These are phyloP conservation scores for Cordyceps farinosa DNA, from an alignment of 2,329 filamentous ascomycete species.

Conservation along the genomic window DNA sequence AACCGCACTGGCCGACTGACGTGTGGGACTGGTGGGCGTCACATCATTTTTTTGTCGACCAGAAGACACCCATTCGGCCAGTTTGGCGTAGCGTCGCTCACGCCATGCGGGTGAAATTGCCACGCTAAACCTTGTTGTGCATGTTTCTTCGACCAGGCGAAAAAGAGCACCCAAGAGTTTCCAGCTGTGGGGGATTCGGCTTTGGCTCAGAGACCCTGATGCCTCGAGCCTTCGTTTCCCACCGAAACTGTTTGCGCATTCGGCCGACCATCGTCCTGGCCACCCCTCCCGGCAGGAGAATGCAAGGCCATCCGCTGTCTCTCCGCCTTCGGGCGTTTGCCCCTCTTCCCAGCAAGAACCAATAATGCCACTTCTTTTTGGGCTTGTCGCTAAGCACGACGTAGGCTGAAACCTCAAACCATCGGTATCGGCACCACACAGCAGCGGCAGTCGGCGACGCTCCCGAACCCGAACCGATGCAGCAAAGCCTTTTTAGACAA, in stretches of 20 bases:
- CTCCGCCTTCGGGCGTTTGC: constrained; percentile 1
- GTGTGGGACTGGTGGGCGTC: constrained; percentile 9
- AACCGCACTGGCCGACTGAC: constrained; percentile 14
- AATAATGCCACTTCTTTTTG: constrained; percentile 3
- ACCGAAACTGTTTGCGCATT: neutral
- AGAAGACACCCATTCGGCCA: neutral
- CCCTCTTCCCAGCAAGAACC: neutral
- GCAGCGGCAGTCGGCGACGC: constrained; percentile 14
- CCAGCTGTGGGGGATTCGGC: neutral
- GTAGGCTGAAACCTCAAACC: constrained; percentile 3
- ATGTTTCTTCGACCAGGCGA: neutral
- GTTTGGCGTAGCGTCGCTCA: constrained; percentile 4
- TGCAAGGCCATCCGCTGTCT: neutral
- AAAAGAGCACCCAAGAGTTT: neutral
- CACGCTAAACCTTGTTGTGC: constrained; percentile 13
- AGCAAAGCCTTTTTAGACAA: neutral
- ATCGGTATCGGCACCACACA: constrained; percentile 11
- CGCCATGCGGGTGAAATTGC: constrained; percentile 2
- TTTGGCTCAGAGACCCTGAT: neutral
- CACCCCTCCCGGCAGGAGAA: neutral
- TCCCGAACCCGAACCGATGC: constrained; percentile 14
- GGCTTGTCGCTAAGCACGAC: neutral
- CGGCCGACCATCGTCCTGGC: neutral
- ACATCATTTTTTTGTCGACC: constrained; percentile 1
- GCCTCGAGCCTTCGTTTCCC: neutral